Evolutionary conservation across 2,329 filamentous ascomycete genomes (phyloP), one percentile per base, ranked within the genome.

Genomic region (Incumbomyces delicatus): DNA sequence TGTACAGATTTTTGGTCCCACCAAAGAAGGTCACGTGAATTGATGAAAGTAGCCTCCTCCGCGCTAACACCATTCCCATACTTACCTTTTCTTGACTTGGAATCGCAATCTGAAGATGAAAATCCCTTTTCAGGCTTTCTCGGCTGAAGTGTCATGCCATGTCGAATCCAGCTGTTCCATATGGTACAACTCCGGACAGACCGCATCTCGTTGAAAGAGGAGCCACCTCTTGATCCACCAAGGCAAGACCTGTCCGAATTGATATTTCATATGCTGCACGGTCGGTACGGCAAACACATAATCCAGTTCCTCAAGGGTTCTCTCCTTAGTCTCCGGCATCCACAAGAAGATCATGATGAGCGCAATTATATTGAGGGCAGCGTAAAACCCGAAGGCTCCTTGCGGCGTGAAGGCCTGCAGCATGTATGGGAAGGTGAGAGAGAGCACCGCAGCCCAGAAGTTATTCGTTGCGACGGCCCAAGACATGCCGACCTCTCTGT

Each of bases 331-430:
- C 53, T 71, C 68, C 1, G 66, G 66, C 40, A 71, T 50, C 49
- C 68, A 70, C 20, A 70, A 49, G 65, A 71, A 56, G 59, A 67
- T 66, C 59, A 73, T 63, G 60, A 75, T 16, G 65, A 72, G 71
- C 1, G 67, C 69, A 14, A 70, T 59, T 29, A 72, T 51, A 51
- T 72, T 72, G 59, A 69, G 65, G 0, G 63, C 71, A 0, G 74
- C 76, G 53, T 78, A 78, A 70, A 74, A 78, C 6, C 67, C 71
- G 54, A 78, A 77, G 0, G 73, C 74, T 3, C 75, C 75, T 20
- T 72, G 71, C 0, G 71, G 66, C 1, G 66, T 70, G 40, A 53
- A 53, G 11, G 46, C 50, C 16, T 32, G 40, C 6, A 57, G 36
- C 20, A 55, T 51, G 6, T 51, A 46, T n/a, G 54, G 55, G 27